Percentiles rank a stretch among this genome's conserved stretches.
Conservation (phyloP, 2,329 filamentous ascomycete genomes). For the Elsinoe ampelina region DNA sequence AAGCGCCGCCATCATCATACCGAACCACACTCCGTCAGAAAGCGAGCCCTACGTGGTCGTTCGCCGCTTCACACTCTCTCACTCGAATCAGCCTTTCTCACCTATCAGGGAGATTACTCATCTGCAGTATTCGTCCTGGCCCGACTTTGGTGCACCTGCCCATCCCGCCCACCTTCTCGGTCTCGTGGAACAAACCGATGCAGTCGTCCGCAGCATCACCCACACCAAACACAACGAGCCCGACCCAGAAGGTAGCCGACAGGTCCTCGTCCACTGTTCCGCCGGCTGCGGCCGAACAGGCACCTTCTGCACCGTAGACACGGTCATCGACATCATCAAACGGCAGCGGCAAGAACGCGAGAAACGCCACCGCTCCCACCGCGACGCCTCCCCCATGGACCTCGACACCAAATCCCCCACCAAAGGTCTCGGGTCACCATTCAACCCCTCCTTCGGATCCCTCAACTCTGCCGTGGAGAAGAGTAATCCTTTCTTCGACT, state of each 20-base stretch:
- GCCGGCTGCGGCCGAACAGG: constrained; percentile 93
- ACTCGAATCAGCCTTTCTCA: constrained; percentile 67
- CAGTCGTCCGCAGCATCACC: constrained; percentile 46
- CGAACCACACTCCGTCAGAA: constrained; percentile 19
- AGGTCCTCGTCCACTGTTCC: constrained; percentile 88
- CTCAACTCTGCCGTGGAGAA: constrained; percentile 12
- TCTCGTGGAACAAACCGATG: constrained; percentile 82
- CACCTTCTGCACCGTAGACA: constrained; percentile 93
- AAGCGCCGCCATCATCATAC: constrained; percentile 22
- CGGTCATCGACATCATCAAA: constrained; percentile 92
- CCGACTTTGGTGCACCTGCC: constrained; percentile 88
- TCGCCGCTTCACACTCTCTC: constrained; percentile 76
- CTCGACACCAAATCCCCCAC: constrained; percentile 21
- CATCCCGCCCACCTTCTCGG: constrained; percentile 79
- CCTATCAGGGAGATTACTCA: constrained; percentile 90
- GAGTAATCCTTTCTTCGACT: constrained; percentile 15
- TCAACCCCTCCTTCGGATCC: not conserved
- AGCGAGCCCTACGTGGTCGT: constrained; percentile 71
- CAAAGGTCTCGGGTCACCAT: not conserved
- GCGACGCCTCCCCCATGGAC: constrained; percentile 36
- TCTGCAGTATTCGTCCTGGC: constrained; percentile 92
- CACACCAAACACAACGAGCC: constrained; percentile 37
- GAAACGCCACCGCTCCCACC: constrained; percentile 18
- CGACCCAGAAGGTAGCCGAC: constrained; percentile 46
- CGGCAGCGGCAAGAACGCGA: constrained; percentile 50